Evolutionary conservation across 2,329 filamentous ascomycete species (phyloP), one percentile per base, ranked within the genome.

Genomic region (Cadophora sp.): DNA sequence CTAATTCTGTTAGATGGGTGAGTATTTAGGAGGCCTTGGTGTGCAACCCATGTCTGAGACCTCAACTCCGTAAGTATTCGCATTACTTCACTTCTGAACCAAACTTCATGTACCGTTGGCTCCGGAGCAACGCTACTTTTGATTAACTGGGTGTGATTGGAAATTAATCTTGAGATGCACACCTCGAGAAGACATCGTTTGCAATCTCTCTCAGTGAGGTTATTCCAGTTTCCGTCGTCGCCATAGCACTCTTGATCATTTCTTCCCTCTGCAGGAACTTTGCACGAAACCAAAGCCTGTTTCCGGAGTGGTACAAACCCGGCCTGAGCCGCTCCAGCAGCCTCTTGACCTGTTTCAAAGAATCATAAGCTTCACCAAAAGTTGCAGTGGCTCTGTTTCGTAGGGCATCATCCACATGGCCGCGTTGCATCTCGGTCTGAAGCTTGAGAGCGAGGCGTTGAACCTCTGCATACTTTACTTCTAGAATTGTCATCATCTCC

Each of bases 281-380:
- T 9, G 48, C 48, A 5, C 24, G 24, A 6, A 51, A 6, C 24
- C 24, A 51, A 18, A 51, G 13, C 24, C 8, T 51, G 11, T 30
- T 18, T 18, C 48, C 11, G 27, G 3, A 13, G n/a, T 7, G 11
- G 5, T 51, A 51, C 2, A 9, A 7, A 7, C 16, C 6, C 1
- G 48, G 16, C 1, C 9, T 8, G 24, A 51, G 24, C 24, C 22
- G 18, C 2, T 18, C 3, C 18, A 51, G 24, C 11, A 16, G 24
- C 1, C 1, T 1, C 0, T 18, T 6, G 8, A 13, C 18, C n/a
- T 14, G 0, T 3, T 30, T 8, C n/a, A 51, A 6, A 3, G 24
- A 14, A 4, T 22, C 7, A 1, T 5, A 6, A 33, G 14, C 24
- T 7, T 6, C 20, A 51, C 16, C 11, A 1, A 33, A 18, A 30